These are phyloP conservation scores for Trypanosoma grayi DNA, from an alignment of 208 protist genomes.

Conservation along the genomic window DNA sequence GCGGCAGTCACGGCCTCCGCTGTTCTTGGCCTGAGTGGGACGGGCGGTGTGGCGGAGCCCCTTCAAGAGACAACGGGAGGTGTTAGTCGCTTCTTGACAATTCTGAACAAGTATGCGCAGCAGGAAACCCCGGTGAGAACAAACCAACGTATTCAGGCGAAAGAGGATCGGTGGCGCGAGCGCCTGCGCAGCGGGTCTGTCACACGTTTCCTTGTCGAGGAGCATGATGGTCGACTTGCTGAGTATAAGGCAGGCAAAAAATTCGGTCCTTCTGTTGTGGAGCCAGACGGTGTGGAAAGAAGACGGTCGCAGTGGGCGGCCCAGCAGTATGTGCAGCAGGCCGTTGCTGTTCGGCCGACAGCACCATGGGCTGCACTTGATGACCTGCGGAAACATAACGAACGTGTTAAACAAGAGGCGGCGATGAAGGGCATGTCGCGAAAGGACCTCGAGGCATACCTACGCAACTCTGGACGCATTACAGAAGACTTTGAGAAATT, in stretches of 20 bases:
- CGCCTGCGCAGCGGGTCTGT: conserved; percentile 9
- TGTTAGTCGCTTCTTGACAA: conserved; percentile 58
- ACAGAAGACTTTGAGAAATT: conserved; percentile 86
- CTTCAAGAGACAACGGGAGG: conserved; percentile 7
- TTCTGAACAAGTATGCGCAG: conserved; percentile 41
- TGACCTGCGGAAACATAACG: conserved; percentile 28
- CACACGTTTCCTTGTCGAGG: conserved; percentile 58
- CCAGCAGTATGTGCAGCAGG: conserved; percentile 45
- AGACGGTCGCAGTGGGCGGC: conserved; percentile 64
- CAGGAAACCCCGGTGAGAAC: conserved; percentile 9
- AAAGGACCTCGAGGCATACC: conserved; percentile 71
- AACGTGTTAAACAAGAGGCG: conserved; percentile 37
- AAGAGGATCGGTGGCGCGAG: conserved; percentile 31
- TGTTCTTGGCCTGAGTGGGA: not conserved
- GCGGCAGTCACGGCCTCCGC: not conserved
- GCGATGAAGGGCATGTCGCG: conserved; percentile 59
- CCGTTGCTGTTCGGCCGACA: conserved; percentile 41
- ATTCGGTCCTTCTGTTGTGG: conserved; percentile 54
- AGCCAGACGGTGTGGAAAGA: conserved; percentile 16
- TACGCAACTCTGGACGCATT: conserved; percentile 59
- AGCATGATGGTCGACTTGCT: conserved; percentile 55
- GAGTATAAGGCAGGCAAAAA: conserved; percentile 53
- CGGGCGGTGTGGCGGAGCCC: not conserved
- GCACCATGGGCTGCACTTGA: conserved; percentile 71
- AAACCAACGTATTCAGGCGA: conserved; percentile 18